These are phyloP conservation scores for Colletotrichum sp. DNA, from an alignment of 2,329 filamentous ascomycete species.

Conservation along the genomic window DNA sequence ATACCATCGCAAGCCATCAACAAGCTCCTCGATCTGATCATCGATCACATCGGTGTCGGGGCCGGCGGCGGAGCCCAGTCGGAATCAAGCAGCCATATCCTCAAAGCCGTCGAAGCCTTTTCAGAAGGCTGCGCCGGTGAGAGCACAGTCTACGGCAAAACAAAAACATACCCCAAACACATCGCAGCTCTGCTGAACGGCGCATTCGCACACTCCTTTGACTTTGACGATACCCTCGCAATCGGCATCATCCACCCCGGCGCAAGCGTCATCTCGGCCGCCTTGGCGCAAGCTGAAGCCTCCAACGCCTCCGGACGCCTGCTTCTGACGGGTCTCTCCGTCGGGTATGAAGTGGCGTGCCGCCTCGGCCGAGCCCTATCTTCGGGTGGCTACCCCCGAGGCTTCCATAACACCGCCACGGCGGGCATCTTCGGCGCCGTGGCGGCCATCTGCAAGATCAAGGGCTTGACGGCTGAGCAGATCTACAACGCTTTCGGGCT, in stretches of 20 bases:
- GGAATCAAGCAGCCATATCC: constrained; percentile 26
- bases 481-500: constrained; percentile 27
- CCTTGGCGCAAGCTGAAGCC: constrained; percentile 26
- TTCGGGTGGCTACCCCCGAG: constrained; percentile 26
- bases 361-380: constrained; percentile 26
- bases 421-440: constrained; percentile 30
- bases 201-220: constrained; percentile 43
- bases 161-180: constrained; percentile 34
- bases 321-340: constrained; percentile 22
- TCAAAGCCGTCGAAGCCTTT: constrained; percentile 38
- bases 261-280: constrained; percentile 40
- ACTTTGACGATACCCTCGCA: constrained; percentile 50
- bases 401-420: constrained; percentile 30
- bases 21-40: constrained; percentile 27
- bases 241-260: constrained; percentile 44
- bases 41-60: constrained; percentile 27
- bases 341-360: constrained; percentile 30
- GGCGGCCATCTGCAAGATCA: constrained; percentile 26
- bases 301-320: not conserved
- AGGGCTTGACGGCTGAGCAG: constrained; percentile 19
- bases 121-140: constrained; percentile 22
- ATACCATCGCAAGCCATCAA: not conserved
- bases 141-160: constrained; percentile 37
- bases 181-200: constrained; percentile 46
- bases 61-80: constrained; percentile 24